These are phyloP conservation scores for Insectozyma bohioensis DNA, from an alignment of 1,139 yeast genomes.

Conservation along the genomic window DNA sequence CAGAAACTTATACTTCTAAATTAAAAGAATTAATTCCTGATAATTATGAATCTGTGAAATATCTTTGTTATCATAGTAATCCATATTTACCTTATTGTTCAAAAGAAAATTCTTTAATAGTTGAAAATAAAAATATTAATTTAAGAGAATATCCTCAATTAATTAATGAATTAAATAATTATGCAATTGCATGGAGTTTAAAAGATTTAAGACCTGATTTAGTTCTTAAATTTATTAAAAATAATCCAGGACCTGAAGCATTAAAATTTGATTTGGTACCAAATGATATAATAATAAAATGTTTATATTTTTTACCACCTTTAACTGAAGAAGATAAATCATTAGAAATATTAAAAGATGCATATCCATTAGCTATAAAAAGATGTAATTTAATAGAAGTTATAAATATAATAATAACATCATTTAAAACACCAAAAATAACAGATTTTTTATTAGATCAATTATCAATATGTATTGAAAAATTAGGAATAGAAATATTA, in stretches of 20 bases:
- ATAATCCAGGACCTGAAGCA: not conserved
- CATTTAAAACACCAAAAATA: conserved; percentile 18
- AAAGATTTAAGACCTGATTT: conserved; percentile 7
- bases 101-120: conserved; percentile 16
- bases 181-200: conserved; percentile 3
- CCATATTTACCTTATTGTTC: conserved; percentile 34
- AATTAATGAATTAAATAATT: conserved; percentile 6
- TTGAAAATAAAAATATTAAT: conserved; percentile 10
- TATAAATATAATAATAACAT: conserved; percentile 19
- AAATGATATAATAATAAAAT: conserved; percentile 23
- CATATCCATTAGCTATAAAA: conserved; percentile 19
- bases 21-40: not conserved
- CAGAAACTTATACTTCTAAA: not conserved
- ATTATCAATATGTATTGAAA: conserved; percentile 5
- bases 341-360: conserved; percentile 20
- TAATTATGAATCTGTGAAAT: conserved; percentile 1
- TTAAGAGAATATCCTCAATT: conserved; percentile 8
- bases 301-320: conserved; percentile 48
- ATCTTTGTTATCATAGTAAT: conserved; percentile 23
- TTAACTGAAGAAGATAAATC: conserved; percentile 34
- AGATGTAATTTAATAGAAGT: conserved; percentile 12
- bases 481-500: conserved; percentile 10
- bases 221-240: conserved; percentile 1
- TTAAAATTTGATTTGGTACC: conserved; percentile 1
- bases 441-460: conserved; percentile 9